Conservation (phyloP, 2,329 filamentous ascomycete species). For the Pseudogymnoascus sp. region DNA sequence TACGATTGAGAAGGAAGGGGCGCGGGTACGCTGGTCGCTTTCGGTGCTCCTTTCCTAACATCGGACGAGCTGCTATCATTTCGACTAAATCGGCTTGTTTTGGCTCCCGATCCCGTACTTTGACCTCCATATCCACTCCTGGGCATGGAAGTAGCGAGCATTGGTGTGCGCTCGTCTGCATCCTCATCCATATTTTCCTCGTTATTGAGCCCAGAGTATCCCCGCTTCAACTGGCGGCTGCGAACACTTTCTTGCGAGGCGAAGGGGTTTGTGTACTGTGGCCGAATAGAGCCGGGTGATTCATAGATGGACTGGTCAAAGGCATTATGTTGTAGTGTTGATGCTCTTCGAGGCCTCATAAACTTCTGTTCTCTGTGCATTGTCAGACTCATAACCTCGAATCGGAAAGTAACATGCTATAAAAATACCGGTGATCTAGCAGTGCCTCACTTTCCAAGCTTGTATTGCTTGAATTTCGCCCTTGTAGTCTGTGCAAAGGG, state of each 20-base stretch:
- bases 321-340: slow-evolving; percentile 33
- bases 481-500: slow-evolving; percentile 42
- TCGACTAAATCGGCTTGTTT: slow-evolving; percentile 34
- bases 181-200: slow-evolving; percentile 45
- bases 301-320: slow-evolving; percentile 30
- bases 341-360: slow-evolving; percentile 56
- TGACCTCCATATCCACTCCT: slow-evolving; percentile 22
- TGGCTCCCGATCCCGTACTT: slow-evolving; percentile 31
- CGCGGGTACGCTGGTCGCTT: neutral
- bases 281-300: slow-evolving; percentile 28
- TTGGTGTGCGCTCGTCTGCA: slow-evolving; percentile 44
- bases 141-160: slow-evolving; percentile 40
- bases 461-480: slow-evolving; percentile 63
- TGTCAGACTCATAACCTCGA: slow-evolving; percentile 13
- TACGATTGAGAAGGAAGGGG: slow-evolving; percentile 28
- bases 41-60: slow-evolving; percentile 28
- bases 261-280: slow-evolving; percentile 26
- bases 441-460: slow-evolving; percentile 85
- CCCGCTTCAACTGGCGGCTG: slow-evolving; percentile 21
- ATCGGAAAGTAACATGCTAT: neutral
- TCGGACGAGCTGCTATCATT: slow-evolving; percentile 35
- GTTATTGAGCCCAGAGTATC: slow-evolving; percentile 31
- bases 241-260: slow-evolving; percentile 19
- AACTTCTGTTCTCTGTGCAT: slow-evolving; percentile 31
- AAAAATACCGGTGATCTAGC: slow-evolving; percentile 68